These are phyloP conservation scores for Cyclocybe cylindracea DNA, from an alignment of 768 basidiomycete genomes.

Conservation along the genomic window DNA sequence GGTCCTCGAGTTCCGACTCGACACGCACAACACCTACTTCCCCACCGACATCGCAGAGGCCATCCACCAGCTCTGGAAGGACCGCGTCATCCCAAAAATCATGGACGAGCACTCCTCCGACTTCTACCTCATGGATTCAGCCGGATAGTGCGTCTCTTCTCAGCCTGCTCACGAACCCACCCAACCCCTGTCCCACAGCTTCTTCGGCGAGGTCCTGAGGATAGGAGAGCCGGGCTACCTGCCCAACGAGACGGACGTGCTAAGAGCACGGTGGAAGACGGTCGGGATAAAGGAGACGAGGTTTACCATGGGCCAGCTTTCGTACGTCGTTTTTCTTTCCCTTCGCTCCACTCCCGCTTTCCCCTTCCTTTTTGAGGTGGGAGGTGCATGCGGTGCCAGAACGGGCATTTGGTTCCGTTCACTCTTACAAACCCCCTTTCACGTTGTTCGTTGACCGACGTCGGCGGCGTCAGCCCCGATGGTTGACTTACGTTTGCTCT, in stretches of 20 bases:
- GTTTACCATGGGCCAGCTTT: constrained; percentile 68
- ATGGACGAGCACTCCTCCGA: constrained; percentile 63
- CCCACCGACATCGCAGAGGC: constrained; percentile 68
- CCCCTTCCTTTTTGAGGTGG: not conserved
- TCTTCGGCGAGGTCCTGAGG: constrained; percentile 82
- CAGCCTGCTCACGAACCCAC: not conserved
- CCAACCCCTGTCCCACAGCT: constrained; percentile 43
- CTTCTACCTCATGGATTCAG: constrained; percentile 96
- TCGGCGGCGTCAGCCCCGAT: too few species aligned
- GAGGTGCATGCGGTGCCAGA: too few species aligned
- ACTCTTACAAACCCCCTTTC: not conserved
- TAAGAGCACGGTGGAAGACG: constrained; percentile 87
- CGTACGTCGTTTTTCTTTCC: constrained; percentile 38
- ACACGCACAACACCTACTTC: constrained; percentile 42
- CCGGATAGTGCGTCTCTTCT: constrained; percentile 66
- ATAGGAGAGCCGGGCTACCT: constrained; percentile 82
- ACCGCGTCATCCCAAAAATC: constrained; percentile 60
- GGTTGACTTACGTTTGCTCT: not conserved
- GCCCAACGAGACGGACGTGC: constrained; percentile 84
- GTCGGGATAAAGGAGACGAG: constrained; percentile 90
- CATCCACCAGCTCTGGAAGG: constrained; percentile 69
- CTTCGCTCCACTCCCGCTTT: not conserved
- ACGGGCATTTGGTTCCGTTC: not conserved
- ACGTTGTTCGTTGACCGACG: not conserved
- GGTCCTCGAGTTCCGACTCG: constrained; percentile 60